phyloP scores from a whole-genome alignment of 805 yeast species.

The Danielozyma ontarioensis region DNA sequence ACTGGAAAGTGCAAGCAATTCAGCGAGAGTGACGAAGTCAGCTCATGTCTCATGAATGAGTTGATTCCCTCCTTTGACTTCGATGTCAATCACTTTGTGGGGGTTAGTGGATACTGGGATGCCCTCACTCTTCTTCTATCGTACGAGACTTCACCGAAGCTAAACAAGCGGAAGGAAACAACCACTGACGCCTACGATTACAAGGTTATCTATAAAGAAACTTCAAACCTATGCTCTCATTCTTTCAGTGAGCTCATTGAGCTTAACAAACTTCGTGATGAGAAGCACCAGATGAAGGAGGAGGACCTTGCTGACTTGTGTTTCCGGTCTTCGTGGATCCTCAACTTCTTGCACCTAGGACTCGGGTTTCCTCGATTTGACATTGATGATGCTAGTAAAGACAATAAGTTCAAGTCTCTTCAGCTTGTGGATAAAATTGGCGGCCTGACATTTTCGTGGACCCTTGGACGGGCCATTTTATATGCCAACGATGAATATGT shows the following conservation, averaged over 20 bases:
- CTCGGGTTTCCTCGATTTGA: conserved; percentile 54
- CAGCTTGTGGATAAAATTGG: conserved; percentile 39
- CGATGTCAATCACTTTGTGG: conserved; percentile 51
- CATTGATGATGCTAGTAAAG: conserved; percentile 25
- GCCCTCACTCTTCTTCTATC: conserved; percentile 45
- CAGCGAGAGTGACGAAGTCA: conserved; percentile 21
- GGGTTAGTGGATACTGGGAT: conserved; percentile 68
- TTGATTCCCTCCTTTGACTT: conserved; percentile 54
- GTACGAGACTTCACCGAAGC: conserved; percentile 13
- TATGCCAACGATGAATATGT: conserved; percentile 55
- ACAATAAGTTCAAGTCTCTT: conserved; percentile 28
- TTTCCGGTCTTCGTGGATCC: conserved; percentile 57
- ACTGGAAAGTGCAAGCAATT: conserved; percentile 27
- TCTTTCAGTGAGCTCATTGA: conserved; percentile 32
- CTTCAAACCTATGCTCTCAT: conserved; percentile 44
- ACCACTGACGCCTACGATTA: conserved; percentile 35
- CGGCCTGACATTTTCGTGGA: conserved; percentile 49
- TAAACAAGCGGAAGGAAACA: conserved; percentile 8
- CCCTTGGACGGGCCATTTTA: conserved; percentile 55
- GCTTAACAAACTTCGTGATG: conserved; percentile 24
- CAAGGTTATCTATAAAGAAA: conserved; percentile 35
- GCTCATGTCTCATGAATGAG: conserved; percentile 50
- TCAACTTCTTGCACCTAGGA: conserved; percentile 54
- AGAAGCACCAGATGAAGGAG: conserved; percentile 26
- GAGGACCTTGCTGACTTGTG: conserved; percentile 51